Conservation (phyloP, 78 protist genomes). For the Dictyostelium firmibasis region DNA sequence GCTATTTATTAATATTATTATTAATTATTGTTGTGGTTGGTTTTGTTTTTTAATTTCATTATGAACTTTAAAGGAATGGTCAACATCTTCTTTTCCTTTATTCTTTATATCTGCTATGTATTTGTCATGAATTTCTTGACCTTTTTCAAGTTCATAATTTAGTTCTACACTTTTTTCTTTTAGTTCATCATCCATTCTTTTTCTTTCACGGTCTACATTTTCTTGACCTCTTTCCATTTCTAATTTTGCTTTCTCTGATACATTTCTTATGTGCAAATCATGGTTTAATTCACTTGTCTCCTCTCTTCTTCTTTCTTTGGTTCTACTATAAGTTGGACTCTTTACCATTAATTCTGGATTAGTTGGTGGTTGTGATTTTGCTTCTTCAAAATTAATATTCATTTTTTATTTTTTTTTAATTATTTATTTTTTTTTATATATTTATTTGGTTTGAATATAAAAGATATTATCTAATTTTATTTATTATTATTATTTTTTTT, state of each 20-base stretch:
- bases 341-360: neutral
- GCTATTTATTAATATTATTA: no score
- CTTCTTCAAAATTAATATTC: neutral
- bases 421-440: neutral
- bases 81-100: slow-evolving; percentile 11
- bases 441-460: neutral
- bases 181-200: neutral
- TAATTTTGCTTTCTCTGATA: neutral
- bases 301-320: neutral
- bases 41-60: neutral
- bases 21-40: neutral
- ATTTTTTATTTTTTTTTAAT: neutral
- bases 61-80: neutral
- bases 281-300: neutral
- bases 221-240: neutral
- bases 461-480: neutral
- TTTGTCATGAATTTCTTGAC: neutral
- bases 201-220: neutral
- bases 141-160: neutral
- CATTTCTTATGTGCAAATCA: neutral
- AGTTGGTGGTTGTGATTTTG: neutral
- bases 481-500: neutral
- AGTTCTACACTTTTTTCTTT: neutral
- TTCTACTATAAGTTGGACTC: neutral
- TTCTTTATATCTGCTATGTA: neutral